phyloP scores from a whole-genome alignment of 257 asterid species.

The Solanum sparsipilum region DNA sequence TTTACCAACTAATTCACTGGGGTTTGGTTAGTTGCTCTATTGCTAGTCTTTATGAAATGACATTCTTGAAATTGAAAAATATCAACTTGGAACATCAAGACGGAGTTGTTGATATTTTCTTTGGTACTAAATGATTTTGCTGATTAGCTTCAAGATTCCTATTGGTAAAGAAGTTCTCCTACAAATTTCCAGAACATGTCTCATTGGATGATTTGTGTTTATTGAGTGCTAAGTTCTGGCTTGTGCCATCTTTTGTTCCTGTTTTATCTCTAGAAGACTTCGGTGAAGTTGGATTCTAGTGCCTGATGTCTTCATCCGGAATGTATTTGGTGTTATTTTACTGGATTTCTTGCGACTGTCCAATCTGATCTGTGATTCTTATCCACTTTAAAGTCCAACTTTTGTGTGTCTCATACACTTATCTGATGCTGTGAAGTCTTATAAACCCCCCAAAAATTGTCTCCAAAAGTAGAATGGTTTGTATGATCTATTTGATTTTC shows the following conservation, averaged over 20 bases:
- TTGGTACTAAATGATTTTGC: not conserved
- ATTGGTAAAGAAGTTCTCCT: not conserved
- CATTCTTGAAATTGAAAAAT: not conserved
- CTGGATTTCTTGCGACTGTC: not conserved
- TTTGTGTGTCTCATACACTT: not conserved
- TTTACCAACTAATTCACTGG: not conserved
- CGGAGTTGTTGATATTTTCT: not conserved
- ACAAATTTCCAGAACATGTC: not conserved
- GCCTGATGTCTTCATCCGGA: not conserved
- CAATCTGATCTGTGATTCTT: not conserved
- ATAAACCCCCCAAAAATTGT: not conserved
- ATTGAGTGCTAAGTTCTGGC: not conserved
- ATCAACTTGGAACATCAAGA: not conserved
- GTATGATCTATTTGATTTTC: not conserved
- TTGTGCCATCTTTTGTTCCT: not conserved
- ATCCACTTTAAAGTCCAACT: not conserved
- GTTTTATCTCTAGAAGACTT: not conserved
- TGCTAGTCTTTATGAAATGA: not conserved
- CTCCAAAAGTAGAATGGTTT: not conserved
- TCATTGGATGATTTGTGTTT: not conserved
- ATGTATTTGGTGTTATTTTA: not conserved
- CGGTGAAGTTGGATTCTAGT: not conserved
- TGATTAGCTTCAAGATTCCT: not conserved
- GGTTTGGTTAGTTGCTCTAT: not conserved
- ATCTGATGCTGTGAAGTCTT: not conserved